Evolutionary conservation across 139 green algal genomes (phyloP), one percentile per base, ranked within the genome.

Genomic region (Coccomyxa sp.): DNA sequence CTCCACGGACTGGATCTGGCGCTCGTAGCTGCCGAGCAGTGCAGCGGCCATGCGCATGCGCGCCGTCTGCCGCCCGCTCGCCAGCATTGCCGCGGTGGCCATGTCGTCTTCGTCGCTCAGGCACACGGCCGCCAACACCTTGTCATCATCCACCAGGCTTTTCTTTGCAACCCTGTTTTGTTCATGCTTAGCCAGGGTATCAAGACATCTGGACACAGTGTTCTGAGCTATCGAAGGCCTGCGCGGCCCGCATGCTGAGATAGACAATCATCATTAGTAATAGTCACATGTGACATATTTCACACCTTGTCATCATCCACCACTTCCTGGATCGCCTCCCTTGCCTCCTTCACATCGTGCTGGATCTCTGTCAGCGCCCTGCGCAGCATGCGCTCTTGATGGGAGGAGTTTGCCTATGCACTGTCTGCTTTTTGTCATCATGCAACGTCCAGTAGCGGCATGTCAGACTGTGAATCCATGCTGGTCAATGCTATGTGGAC

Each of bases 281-380:
- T 7, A 3, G 3, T 51, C 38, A 7, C 38, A 51, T 51, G 38
- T 51, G 38, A 51, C 38, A 51, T 51, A 51, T 51, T 7, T 51
- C 38, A 51, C 38, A 51, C 38, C 59, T 79, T 58, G 67, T 87
- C 79, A 63, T 88, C 32, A 82, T 91, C 82, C 13, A 81, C 45
- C 13, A 88, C 79, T n/a, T 86, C 80, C 17, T 32, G 66, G 30
- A 92, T 88, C 9, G 89, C 84, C 18, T 89, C 85, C 30, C 75
- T 27, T 1, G 86, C 82, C 80, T 92, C 90, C 77, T 88, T 83
- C 57, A 93, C 87, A 76, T 93, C 90, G 51, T 90, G 82, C 81
- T 88, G 87, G 27, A 92, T 59, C 83, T 93, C 90, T 25, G 82
- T 90, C 81, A 93, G 77, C 67, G 88, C 90, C 58, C 88, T 90